Evolutionary conservation across 495 filamentous ascomycete species (phyloP), one percentile per base, ranked within the genome.

Genomic region (Xylaria castorea): DNA sequence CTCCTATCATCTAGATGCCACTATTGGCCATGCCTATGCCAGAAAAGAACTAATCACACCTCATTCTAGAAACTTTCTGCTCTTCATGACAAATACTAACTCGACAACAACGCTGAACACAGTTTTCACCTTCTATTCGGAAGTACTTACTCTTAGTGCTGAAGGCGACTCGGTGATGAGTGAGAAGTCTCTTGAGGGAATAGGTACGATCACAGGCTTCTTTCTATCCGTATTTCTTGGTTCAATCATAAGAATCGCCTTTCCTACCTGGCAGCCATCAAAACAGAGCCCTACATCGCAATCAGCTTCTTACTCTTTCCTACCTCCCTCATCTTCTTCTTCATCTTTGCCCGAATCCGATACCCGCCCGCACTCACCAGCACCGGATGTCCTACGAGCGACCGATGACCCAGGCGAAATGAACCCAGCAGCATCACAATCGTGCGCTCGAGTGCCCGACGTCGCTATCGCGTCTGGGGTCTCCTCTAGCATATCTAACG

Each of bases 111-210:
- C 91, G 73, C 85, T 99, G n/a, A 89, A 89, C 78, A 91, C 94
- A 64, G 92, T 97, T 50, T 85, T 98, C 70, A 94, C 93, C 67
- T 98, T 97, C 83, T 99, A 97, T 82, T 91, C 92, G 46, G 92
- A 94, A 30, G 92, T 96, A 75, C 90, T 97, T 78, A 95, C 92
- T 81, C 86, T 99, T 78, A 97, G 94, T 81, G 84, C 93, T 68
- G 96, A 99, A 87, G 96, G 96, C 78, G 96, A 99, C 86, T 95
- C 96, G 74, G 87, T 92, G 74, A 90, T 99, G 73, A 92, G 91
- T 84, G 94, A 96, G 83, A 93, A 96, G 80, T 89, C 90, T 75
- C 87, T 96, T 75, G 89, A 97, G 86, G 92, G 94, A 83, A 86
- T 97, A 95, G 97, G 97, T 98, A 97, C 87, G 89, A 88, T 89